phyloP scores from a whole-genome alignment of 2,329 filamentous ascomycete species.

The Talaromyces verruculosus region DNA sequence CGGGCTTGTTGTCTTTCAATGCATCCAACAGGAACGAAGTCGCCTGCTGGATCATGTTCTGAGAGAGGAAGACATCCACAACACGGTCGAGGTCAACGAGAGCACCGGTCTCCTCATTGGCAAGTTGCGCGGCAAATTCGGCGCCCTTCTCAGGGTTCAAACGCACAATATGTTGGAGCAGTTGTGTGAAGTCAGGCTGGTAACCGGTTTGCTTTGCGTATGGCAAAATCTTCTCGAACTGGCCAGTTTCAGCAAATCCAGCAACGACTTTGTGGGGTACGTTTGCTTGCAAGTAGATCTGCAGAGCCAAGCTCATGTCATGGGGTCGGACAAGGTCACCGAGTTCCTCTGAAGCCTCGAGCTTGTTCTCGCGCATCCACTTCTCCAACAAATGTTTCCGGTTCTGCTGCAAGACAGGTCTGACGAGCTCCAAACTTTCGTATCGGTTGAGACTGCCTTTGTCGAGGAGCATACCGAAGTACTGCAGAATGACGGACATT shows the following conservation, averaged over 20 bases:
- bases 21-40: constrained; percentile 98
- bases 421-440: constrained; percentile 89
- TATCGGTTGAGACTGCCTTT: constrained; percentile 91
- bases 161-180: constrained; percentile 89
- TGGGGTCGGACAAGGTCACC: constrained; percentile 91
- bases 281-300: constrained; percentile 88
- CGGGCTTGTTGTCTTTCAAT: constrained; percentile 88
- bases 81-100: constrained; percentile 91
- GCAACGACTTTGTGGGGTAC: constrained; percentile 92
- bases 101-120: constrained; percentile 82
- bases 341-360: constrained; percentile 93
- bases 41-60: constrained; percentile 95
- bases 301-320: constrained; percentile 82
- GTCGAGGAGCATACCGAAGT: constrained; percentile 95
- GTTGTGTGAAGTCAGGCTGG: constrained; percentile 88
- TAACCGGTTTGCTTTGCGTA: constrained; percentile 85
- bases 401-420: constrained; percentile 88
- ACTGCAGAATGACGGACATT: constrained; percentile 92
- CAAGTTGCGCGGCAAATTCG: constrained; percentile 90
- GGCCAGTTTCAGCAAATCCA: constrained; percentile 89
- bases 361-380: constrained; percentile 94
- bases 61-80: constrained; percentile 96
- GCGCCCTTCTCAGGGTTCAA: constrained; percentile 90
- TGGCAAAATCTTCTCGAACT: constrained; percentile 94
- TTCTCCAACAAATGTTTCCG: constrained; percentile 96